phyloP scores from a whole-genome alignment of 129 eudicot genomes.

The Calendula officinalis region DNA sequence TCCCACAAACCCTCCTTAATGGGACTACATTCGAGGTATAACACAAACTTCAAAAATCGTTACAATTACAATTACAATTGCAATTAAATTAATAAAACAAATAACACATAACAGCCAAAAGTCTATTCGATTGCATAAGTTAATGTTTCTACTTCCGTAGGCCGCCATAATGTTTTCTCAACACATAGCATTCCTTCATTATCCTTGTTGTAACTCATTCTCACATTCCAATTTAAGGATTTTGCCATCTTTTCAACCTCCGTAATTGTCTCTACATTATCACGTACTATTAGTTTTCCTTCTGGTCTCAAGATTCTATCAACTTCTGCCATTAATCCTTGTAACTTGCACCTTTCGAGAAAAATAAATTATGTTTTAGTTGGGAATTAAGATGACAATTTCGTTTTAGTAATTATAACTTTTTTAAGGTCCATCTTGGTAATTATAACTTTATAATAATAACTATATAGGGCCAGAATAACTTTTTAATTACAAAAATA shows the following conservation, averaged over 20 bases:
- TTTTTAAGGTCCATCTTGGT: too few species aligned
- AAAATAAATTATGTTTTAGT: background rate
- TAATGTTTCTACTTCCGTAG: background rate
- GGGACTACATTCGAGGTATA: constrained; percentile 15
- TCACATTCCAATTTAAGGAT: background rate
- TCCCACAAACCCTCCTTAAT: constrained; percentile 11
- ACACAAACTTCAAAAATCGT: constrained; percentile 23
- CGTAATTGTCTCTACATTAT: background rate
- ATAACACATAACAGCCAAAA: background rate
- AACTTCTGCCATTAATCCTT: background rate
- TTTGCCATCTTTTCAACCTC: background rate
- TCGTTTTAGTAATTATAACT: too few species aligned
- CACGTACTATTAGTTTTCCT: background rate
- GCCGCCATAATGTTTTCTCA: background rate
- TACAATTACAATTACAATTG: constrained; percentile 31
- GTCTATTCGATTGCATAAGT: background rate
- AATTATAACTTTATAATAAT: too few species aligned
- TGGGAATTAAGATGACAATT: too few species aligned
- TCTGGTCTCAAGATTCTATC: background rate
- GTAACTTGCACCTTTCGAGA: background rate
- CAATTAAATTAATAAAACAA: constrained; percentile 15
- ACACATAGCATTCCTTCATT: background rate
- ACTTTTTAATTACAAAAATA: too few species aligned
- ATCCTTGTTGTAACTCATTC: background rate
- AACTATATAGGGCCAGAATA: too few species aligned